Conservation (phyloP, 2,329 filamentous ascomycete species). For the Corniculantispora saksenae region DNA sequence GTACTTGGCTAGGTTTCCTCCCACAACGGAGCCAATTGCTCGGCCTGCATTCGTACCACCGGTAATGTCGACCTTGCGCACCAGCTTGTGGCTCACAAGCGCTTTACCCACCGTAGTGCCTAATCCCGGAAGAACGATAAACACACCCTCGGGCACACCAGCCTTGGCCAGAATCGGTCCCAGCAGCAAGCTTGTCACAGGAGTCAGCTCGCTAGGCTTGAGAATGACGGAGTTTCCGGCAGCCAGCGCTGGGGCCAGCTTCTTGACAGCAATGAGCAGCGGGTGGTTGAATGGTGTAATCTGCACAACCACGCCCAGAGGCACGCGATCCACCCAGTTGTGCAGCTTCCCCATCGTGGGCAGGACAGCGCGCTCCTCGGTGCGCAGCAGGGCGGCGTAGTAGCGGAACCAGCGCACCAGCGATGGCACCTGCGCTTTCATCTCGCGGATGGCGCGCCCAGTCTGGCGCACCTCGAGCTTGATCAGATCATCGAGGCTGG, state of each 20-base stretch:
- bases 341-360: constrained; percentile 63
- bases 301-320: constrained; percentile 58
- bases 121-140: constrained; percentile 61
- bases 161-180: constrained; percentile 63
- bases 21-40: constrained; percentile 66
- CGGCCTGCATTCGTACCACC: constrained; percentile 72
- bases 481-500: constrained; percentile 57
- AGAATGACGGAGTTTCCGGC: constrained; percentile 61
- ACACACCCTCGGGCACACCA: constrained; percentile 69
- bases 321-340: constrained; percentile 56
- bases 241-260: constrained; percentile 58
- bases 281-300: constrained; percentile 63
- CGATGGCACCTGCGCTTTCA: constrained; percentile 67
- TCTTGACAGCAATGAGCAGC: constrained; percentile 52
- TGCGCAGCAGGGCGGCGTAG: constrained; percentile 67
- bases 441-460: constrained; percentile 67
- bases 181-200: constrained; percentile 60
- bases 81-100: constrained; percentile 52
- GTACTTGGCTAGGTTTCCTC: constrained; percentile 67
- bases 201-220: constrained; percentile 65
- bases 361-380: constrained; percentile 65
- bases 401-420: constrained; percentile 72
- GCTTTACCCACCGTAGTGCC: constrained; percentile 54
- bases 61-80: constrained; percentile 72
- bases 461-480: constrained; percentile 67